Percentiles rank a stretch among this genome's conserved stretches.
phyloP scores from a whole-genome alignment of 1,284 basidiomycete genomes.

The Grifola frondosa region DNA sequence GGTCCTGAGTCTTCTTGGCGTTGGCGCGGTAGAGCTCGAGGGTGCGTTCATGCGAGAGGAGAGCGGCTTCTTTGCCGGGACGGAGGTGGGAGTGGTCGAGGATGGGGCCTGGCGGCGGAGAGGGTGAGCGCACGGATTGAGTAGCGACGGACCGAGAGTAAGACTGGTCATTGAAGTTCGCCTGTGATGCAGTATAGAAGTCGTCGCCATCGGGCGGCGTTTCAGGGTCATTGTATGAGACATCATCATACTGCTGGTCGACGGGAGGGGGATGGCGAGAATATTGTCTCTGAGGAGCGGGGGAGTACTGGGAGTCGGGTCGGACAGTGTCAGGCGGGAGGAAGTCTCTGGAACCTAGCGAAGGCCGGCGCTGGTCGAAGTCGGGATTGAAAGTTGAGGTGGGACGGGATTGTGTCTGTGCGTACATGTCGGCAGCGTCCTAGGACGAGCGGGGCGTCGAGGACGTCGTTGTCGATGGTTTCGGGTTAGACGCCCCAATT shows the following conservation, averaged over 20 bases:
- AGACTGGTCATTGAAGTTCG: conserved; percentile 30
- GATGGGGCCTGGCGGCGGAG: conserved; percentile 62
- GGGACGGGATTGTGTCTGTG: conserved; percentile 34
- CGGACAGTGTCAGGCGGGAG: conserved; percentile 15
- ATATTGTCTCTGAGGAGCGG: conserved; percentile 21
- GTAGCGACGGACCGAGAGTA: conserved; percentile 31
- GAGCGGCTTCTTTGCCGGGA: conserved; percentile 88
- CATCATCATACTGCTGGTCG: conserved; percentile 34
- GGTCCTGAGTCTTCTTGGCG: conserved; percentile 98
- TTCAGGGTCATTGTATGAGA: conserved; percentile 32
- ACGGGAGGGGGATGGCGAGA: conserved; percentile 24
- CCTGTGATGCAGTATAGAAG: conserved; percentile 36
- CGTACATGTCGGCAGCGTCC: conserved; percentile 30
- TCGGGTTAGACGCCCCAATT: no score
- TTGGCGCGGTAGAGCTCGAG: conserved; percentile 96
- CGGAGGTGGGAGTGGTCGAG: conserved; percentile 93
- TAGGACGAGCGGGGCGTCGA: neutral
- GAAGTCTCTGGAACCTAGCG: conserved; percentile 8
- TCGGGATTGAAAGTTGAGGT: conserved; percentile 36
- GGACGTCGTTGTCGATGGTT: neutral
- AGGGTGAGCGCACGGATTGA: conserved; percentile 47
- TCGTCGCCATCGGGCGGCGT: conserved; percentile 37
- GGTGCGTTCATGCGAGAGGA: conserved; percentile 93
- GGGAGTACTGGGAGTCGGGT: conserved; percentile 25
- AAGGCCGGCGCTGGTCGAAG: conserved; percentile 21